phyloP scores from a whole-genome alignment of 331 rosid species.

The Arachis monticola region DNA sequence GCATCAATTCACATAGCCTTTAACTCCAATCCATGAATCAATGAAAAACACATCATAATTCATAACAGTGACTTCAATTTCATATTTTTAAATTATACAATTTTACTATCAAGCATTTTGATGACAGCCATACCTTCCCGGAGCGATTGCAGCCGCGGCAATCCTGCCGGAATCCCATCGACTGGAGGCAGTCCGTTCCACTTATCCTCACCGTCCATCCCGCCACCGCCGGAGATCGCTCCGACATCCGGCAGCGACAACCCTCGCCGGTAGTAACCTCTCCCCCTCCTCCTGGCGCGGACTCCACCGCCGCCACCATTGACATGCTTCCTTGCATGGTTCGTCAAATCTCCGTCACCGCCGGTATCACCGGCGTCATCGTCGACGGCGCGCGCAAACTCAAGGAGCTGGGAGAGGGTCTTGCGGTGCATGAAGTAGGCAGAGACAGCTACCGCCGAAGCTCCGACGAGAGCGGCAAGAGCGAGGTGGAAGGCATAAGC shows the following conservation, averaged over 20 bases:
- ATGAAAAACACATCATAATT: not conserved
- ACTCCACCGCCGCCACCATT: not conserved
- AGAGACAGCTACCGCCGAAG: slow-evolving; percentile 75
- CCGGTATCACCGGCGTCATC: slow-evolving; percentile 43
- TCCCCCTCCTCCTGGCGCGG: slow-evolving; percentile 52
- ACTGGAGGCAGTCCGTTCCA: slow-evolving; percentile 51
- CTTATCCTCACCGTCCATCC: slow-evolving; percentile 54
- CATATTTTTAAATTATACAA: not conserved
- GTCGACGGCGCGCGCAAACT: slow-evolving; percentile 71
- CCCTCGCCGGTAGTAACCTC: slow-evolving; percentile 46
- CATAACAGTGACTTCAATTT: not conserved
- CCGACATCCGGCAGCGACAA: slow-evolving; percentile 70
- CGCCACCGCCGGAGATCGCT: slow-evolving; percentile 46
- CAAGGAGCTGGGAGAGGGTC: slow-evolving; percentile 73
- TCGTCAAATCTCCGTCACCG: slow-evolving; percentile 37
- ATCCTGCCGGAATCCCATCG: slow-evolving; percentile 72
- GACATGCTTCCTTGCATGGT: slow-evolving; percentile 51
- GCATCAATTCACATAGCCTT: slow-evolving; percentile 19
- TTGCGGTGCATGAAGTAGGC: slow-evolving; percentile 84
- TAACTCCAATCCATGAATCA: not conserved
- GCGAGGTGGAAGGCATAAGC: slow-evolving; percentile 70
- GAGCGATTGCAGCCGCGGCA: slow-evolving; percentile 75
- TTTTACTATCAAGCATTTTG: slow-evolving; percentile 14
- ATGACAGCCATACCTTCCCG: slow-evolving; percentile 63
- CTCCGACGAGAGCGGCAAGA: slow-evolving; percentile 85